Base-by-base conservation (phyloP, 495 filamentous ascomycete genomes). In the Aspergillus olivimuriae region DNA sequence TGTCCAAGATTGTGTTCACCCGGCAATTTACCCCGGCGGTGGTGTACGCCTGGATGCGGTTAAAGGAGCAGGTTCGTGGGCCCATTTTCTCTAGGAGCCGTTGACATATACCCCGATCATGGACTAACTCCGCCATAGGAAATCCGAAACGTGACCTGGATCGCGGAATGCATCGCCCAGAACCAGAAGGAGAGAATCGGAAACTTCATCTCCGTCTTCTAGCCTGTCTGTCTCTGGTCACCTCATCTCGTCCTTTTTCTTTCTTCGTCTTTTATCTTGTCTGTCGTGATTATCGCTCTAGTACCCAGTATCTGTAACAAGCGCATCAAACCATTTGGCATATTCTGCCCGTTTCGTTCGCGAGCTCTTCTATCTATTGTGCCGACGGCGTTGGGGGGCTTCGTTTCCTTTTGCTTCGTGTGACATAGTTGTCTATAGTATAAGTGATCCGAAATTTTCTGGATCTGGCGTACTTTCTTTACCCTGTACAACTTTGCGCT, bases 111-210 rank as follows among this genome's bases (percentile, higher is more conserved):
- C n/a, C n/a, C n/a, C n/a, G n/a, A n/a, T n/a, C n/a, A n/a, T n/a
- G n/a, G n/a, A n/a, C n/a, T n/a, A n/a, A 73, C 36, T 16, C 9
- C n/a, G 15, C 15, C 15, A 12, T 46, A 95, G 92, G 92, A 99
- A 84, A 94, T 97, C 61, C 86, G 92, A 30, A 99, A 99, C 58
- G 92, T 99, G 57, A 97, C 91, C 35, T 99, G 92, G 92, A 99
- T 99, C 58, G 82, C 94, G 7, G 92, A 99, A 66, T 99, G 92
- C 69, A 99, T 99, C 79, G 92, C 92, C 36, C 92, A 99, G 68
- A 94, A 95, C 73, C 92, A 99, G 74, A 99, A 97, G 71, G 92
- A 99, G 66, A 80, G 92, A 62, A 97, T 99, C 60, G 81, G 83
- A 52, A 99, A 96, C 63, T 99, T 95, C 65, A 97, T 98, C 59